phyloP scores from a whole-genome alignment of 2,329 filamentous ascomycete species.

The Epichloe uncinata region DNA sequence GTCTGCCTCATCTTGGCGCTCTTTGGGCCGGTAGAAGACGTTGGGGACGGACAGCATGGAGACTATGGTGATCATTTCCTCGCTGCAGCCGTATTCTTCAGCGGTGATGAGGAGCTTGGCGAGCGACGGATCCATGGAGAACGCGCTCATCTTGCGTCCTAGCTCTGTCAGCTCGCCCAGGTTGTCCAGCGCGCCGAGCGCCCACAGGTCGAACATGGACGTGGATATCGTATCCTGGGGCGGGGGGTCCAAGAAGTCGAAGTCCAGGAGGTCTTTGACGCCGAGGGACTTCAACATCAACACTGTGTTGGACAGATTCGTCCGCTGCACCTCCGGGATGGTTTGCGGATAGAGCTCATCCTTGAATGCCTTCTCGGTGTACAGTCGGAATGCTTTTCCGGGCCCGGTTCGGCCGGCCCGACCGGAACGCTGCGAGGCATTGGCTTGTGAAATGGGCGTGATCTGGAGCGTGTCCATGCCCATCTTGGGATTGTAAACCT shows the following conservation, averaged over 20 bases:
- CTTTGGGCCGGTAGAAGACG: slow-evolving; percentile 94
- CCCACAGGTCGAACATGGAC: slow-evolving; percentile 95
- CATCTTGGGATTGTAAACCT: slow-evolving; percentile 98
- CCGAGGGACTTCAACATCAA: slow-evolving; percentile 88
- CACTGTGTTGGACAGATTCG: slow-evolving; percentile 90
- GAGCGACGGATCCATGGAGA: slow-evolving; percentile 94
- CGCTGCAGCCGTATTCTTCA: slow-evolving; percentile 79
- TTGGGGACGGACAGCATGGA: slow-evolving; percentile 95
- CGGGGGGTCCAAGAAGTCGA: slow-evolving; percentile 98
- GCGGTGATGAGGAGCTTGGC: slow-evolving; percentile 91
- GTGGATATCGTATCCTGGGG: slow-evolving; percentile 97
- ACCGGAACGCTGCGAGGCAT: slow-evolving; percentile 83
- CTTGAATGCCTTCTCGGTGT: slow-evolving; percentile 86
- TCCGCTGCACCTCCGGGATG: slow-evolving; percentile 94
- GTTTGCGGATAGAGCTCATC: slow-evolving; percentile 95
- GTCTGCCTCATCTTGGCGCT: slow-evolving; percentile 92
- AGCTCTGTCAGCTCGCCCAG: slow-evolving; percentile 81
- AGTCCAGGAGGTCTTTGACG: slow-evolving; percentile 86
- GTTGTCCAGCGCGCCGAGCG: slow-evolving; percentile 84
- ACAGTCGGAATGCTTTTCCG: slow-evolving; percentile 88
- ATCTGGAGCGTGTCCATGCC: slow-evolving; percentile 98
- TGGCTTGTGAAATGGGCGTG: slow-evolving; percentile 93
- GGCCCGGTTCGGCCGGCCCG: slow-evolving; percentile 89
- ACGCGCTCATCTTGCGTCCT: slow-evolving; percentile 87
- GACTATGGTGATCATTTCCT: slow-evolving; percentile 97